phyloP scores from a whole-genome alignment of 208 protist genomes.

The Crithidia thermophila region DNA sequence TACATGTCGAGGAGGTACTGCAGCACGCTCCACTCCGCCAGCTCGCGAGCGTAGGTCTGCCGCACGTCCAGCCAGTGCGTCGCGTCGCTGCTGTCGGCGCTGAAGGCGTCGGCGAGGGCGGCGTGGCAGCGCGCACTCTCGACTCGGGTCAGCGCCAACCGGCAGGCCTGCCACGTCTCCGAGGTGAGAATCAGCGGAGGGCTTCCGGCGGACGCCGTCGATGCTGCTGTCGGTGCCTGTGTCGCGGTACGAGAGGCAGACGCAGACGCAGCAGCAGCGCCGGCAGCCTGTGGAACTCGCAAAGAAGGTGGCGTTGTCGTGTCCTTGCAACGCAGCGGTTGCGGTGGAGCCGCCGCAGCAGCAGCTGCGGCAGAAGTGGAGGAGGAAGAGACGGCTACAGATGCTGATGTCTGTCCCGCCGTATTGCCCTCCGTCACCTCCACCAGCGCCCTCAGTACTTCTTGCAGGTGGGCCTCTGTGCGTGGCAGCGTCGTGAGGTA shows the following conservation, averaged over 20 bases:
- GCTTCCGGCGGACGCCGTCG: background rate
- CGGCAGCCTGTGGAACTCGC: no score
- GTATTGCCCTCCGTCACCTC: slow-evolving; percentile 13
- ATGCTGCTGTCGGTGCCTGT: no score
- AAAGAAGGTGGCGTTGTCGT: no score
- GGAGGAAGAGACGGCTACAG: background rate
- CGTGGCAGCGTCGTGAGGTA: slow-evolving; percentile 46
- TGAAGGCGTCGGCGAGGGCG: slow-evolving; percentile 52
- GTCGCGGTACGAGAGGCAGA: no score
- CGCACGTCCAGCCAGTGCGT: slow-evolving; percentile 61
- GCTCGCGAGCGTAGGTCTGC: slow-evolving; percentile 62
- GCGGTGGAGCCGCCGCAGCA: no score
- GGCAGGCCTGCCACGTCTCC: slow-evolving; percentile 22
- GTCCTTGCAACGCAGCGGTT: no score
- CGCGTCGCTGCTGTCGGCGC: slow-evolving; percentile 45
- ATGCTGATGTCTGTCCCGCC: background rate
- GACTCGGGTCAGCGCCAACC: slow-evolving; percentile 39
- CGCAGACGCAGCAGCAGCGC: background rate
- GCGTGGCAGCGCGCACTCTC: slow-evolving; percentile 52
- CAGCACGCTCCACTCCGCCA: slow-evolving; percentile 84
- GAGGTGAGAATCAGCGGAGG: slow-evolving; percentile 11
- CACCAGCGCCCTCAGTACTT: slow-evolving; percentile 28
- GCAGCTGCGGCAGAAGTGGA: background rate
- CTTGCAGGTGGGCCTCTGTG: slow-evolving; percentile 39
- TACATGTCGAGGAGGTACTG: slow-evolving; percentile 77